Conservation (phyloP, 2,329 filamentous ascomycete genomes). For the Bretziella fagacearum region DNA sequence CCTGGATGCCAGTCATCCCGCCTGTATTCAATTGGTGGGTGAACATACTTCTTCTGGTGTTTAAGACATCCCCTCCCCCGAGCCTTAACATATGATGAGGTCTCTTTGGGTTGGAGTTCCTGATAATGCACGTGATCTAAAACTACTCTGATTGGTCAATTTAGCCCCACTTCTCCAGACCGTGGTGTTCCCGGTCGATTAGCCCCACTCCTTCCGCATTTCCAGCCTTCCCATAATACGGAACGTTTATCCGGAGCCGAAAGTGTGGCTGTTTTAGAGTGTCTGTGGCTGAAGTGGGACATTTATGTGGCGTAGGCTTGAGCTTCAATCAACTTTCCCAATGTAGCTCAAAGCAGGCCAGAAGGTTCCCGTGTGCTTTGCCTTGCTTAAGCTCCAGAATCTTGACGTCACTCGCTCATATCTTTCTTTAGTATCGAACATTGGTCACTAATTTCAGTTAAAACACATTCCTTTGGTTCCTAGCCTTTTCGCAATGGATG, state of each 20-base stretch:
- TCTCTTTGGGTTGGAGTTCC: too few species aligned
- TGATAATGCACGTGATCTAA: neutral
- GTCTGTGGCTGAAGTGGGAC: neutral
- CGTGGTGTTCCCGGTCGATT: neutral
- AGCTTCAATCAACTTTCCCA: neutral
- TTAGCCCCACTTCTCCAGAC: neutral
- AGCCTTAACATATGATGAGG: too few species aligned
- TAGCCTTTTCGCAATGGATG: conserved; percentile 15
- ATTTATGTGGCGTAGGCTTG: neutral
- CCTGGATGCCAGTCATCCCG: too few species aligned
- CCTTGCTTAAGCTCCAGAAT: neutral
- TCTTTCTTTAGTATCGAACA: neutral
- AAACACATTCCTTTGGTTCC: neutral
- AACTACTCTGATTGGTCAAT: neutral
- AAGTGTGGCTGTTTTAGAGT: neutral
- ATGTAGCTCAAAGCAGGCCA: neutral
- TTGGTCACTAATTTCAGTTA: neutral
- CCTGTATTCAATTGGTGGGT: too few species aligned
- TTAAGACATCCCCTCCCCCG: too few species aligned
- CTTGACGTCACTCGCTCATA: conserved; percentile 6
- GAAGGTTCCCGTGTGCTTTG: neutral
- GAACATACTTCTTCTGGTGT: too few species aligned
- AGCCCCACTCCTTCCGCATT: neutral
- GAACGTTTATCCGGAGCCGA: neutral
- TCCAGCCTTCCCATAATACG: neutral